phyloP scores from a whole-genome alignment of 169 alveolate genomes.

The Cryptosporidium meleagridis region DNA sequence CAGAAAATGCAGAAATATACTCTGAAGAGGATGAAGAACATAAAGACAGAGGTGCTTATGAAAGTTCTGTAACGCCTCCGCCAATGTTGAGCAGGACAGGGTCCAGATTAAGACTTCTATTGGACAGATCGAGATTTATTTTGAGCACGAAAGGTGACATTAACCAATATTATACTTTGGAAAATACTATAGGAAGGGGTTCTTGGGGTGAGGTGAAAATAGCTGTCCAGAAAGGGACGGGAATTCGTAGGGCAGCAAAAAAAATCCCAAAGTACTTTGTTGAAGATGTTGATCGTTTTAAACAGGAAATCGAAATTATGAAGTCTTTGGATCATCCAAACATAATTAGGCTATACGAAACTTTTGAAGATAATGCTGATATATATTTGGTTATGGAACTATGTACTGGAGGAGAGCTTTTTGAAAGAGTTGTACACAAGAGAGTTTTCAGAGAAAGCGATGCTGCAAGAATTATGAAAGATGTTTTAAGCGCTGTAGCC shows the following conservation, averaged over 20 bases:
- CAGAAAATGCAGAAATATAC: neutral
- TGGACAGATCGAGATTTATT: conserved; percentile 75
- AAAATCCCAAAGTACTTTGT: conserved; percentile 81
- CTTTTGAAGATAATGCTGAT: conserved; percentile 86
- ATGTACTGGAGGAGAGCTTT: conserved; percentile 92
- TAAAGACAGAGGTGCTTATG: conserved; percentile 17
- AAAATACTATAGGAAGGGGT: conserved; percentile 81
- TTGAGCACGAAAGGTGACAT: conserved; percentile 77
- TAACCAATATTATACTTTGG: conserved; percentile 69
- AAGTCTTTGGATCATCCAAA: conserved; percentile 95
- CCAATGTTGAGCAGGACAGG: conserved; percentile 52
- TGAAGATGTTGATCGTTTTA: conserved; percentile 80
- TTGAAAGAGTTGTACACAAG: conserved; percentile 84
- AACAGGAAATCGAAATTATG: conserved; percentile 86
- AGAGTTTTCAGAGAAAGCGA: conserved; percentile 87
- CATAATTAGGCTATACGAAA: conserved; percentile 91
- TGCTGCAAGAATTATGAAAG: conserved; percentile 83
- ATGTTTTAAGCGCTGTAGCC: conserved; percentile 78
- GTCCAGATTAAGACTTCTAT: conserved; percentile 34
- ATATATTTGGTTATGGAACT: conserved; percentile 87
- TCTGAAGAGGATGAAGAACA: neutral
- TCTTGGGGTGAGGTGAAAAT: conserved; percentile 83
- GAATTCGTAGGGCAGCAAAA: conserved; percentile 82
- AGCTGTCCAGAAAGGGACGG: conserved; percentile 78
- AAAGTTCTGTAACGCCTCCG: conserved; percentile 34